These are phyloP conservation scores for Candida dubliniensis DNA, from an alignment of 1,139 yeast genomes.

Conservation along the genomic window DNA sequence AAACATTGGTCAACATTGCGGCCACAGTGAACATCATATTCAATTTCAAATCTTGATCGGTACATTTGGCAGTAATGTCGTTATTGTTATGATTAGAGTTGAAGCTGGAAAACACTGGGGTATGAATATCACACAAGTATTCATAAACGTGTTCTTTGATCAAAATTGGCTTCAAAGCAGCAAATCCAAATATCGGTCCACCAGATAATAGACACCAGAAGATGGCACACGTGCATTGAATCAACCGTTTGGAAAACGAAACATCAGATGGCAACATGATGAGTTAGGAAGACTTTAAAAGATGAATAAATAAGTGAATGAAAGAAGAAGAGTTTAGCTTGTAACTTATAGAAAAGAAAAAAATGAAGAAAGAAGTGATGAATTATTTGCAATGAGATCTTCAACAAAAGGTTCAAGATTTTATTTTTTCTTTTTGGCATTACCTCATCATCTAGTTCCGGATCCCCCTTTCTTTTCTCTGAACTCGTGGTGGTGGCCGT, in stretches of 20 bases:
- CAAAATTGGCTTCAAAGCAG: conserved; percentile 47
- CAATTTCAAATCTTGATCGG: conserved; percentile 43
- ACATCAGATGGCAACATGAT: conserved; percentile 11
- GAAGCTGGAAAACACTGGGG: background rate
- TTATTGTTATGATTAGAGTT: conserved; percentile 6
- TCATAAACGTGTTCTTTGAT: conserved; percentile 43
- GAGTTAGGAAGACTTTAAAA: background rate
- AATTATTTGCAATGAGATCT: background rate
- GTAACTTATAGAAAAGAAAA: too few species aligned
- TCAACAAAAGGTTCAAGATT: background rate
- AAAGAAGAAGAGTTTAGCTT: background rate
- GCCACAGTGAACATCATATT: conserved; percentile 49
- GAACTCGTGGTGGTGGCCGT: too few species aligned
- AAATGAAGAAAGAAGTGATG: too few species aligned
- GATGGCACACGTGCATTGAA: conserved; percentile 39
- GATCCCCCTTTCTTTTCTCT: too few species aligned
- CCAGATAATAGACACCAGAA: conserved; percentile 47
- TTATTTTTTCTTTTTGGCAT: background rate
- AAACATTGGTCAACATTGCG: conserved; percentile 45
- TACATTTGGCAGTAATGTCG: conserved; percentile 30
- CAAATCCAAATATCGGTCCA: conserved; percentile 50
- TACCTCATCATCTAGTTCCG: background rate
- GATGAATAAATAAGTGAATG: background rate
- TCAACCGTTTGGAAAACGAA: conserved; percentile 17
- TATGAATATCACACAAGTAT: conserved; percentile 26